Conservation (phyloP, 441 rosid species). For the Erysimum cheiri region DNA sequence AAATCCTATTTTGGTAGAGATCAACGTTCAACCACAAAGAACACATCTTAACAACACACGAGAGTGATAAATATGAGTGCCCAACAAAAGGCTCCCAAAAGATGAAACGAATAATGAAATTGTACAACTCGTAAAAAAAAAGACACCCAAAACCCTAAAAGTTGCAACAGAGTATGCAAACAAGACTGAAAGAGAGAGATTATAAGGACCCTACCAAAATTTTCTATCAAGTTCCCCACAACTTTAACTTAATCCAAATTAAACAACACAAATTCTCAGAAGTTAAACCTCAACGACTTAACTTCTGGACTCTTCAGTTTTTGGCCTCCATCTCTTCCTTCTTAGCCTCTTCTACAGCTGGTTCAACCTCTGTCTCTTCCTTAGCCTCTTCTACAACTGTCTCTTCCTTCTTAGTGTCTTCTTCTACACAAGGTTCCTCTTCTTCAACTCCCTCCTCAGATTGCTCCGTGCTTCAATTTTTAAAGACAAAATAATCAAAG, state of each 20-base stretch:
- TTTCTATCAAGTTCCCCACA: conserved; percentile 33
- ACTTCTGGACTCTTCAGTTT: conserved; percentile 24
- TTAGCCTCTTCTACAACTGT: conserved; percentile 14
- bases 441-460: conserved; percentile 27
- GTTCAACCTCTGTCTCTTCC: conserved; percentile 6
- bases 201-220: conserved; percentile 39
- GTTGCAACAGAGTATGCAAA: conserved; percentile 19
- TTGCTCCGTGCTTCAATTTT: conserved; percentile 37
- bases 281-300: conserved; percentile 13
- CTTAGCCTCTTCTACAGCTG: conserved; percentile 26
- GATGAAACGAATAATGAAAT: conserved; percentile 27
- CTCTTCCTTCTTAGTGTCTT: neutral
- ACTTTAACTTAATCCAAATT: conserved; percentile 5
- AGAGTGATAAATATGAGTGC: neutral
- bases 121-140: conserved; percentile 8
- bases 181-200: neutral
- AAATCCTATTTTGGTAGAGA: neutral
- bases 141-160: neutral
- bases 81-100: neutral
- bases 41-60: neutral
- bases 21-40: neutral
- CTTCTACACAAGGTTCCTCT: conserved; percentile 31
- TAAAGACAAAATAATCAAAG: conserved; percentile 15
- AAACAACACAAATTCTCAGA: conserved; percentile 37
- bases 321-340: conserved; percentile 17